Conservation (phyloP, 768 basidiomycete species). For the Tylopilus vinaceipallidus region DNA sequence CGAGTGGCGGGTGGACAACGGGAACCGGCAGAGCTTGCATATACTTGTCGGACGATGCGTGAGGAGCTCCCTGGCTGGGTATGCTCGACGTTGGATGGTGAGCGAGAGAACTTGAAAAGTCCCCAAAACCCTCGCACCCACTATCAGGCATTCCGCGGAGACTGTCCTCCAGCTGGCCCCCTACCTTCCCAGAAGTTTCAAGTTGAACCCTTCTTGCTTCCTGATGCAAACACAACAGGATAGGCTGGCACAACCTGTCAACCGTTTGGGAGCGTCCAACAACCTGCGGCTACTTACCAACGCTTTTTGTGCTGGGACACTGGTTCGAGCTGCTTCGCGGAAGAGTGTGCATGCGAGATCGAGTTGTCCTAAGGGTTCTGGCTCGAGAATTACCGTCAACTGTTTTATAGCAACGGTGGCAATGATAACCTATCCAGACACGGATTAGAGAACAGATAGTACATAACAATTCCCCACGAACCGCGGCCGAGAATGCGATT, state of each 20-base stretch:
- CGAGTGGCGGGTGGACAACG: neutral
- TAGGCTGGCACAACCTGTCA: constrained; percentile 34
- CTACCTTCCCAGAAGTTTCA: constrained; percentile 8
- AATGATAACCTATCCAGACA: constrained; percentile 42
- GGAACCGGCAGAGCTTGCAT: neutral
- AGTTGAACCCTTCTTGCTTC: constrained; percentile 38
- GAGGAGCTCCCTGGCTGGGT: neutral
- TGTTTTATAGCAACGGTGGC: constrained; percentile 53
- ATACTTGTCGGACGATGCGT: neutral
- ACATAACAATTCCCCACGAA: constrained; percentile 28
- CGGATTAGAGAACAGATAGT: neutral
- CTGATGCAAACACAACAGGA: constrained; percentile 43
- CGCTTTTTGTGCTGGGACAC: constrained; percentile 48
- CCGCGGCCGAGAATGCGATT: constrained; percentile 52
- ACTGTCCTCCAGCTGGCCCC: constrained; percentile 10
- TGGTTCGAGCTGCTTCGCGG: constrained; percentile 41
- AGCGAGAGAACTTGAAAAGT: neutral
- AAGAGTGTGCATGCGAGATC: constrained; percentile 48
- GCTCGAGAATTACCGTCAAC: constrained; percentile 42
- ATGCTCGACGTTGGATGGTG: neutral
- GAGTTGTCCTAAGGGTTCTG: constrained; percentile 45
- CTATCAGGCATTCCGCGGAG: constrained; percentile 32
- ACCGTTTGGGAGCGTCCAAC: neutral
- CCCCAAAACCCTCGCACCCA: constrained; percentile 32
- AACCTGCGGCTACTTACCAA: constrained; percentile 31